Evolutionary conservation across 805 yeast genomes (phyloP).

Genomic region (Candida orba): DNA sequence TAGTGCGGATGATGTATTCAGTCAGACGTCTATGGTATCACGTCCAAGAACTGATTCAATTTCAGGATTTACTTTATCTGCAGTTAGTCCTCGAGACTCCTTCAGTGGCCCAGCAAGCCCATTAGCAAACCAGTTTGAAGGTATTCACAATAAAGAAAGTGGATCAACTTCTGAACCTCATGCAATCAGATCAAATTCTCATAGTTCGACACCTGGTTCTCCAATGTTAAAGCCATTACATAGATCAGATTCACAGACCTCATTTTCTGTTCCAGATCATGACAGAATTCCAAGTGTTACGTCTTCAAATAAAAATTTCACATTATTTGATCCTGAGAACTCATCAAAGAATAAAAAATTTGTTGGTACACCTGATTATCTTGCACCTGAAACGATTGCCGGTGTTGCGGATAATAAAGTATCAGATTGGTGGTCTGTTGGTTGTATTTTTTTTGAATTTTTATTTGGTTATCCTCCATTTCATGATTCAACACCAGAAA

Average conservation of each 20-base stretch:
- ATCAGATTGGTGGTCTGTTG: slow-evolving; percentile 98
- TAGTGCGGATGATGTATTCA: slow-evolving; percentile 17
- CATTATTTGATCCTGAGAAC: slow-evolving; percentile 69
- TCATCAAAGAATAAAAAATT: slow-evolving; percentile 52
- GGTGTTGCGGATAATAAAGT: slow-evolving; percentile 78
- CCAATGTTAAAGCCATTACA: slow-evolving; percentile 43
- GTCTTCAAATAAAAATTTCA: slow-evolving; percentile 31
- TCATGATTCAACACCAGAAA: slow-evolving; percentile 71
- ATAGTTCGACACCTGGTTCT: slow-evolving; percentile 27
- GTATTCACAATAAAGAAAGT: slow-evolving; percentile 11
- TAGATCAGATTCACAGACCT: slow-evolving; percentile 47
- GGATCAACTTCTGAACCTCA: slow-evolving; percentile 5
- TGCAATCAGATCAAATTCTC: slow-evolving; percentile 14
- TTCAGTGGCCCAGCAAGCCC: slow-evolving; percentile 23
- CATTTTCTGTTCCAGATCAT: slow-evolving; percentile 49
- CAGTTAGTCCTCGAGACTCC: slow-evolving; percentile 8
- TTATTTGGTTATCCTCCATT: slow-evolving; percentile 93
- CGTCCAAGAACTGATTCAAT: slow-evolving; percentile 18
- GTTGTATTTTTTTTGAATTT: slow-evolving; percentile 90
- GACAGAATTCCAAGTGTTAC: slow-evolving; percentile 22
- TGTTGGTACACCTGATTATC: slow-evolving; percentile 96
- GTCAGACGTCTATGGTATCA: slow-evolving; percentile 8
- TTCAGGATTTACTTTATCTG: slow-evolving; percentile 15
- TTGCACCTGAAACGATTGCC: slow-evolving; percentile 91
- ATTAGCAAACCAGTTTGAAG: slow-evolving; percentile 24